Evolutionary conservation across 208 protist species (phyloP), one percentile per base, ranked within the genome.

Genomic region (Acanthamoeba sp.): DNA sequence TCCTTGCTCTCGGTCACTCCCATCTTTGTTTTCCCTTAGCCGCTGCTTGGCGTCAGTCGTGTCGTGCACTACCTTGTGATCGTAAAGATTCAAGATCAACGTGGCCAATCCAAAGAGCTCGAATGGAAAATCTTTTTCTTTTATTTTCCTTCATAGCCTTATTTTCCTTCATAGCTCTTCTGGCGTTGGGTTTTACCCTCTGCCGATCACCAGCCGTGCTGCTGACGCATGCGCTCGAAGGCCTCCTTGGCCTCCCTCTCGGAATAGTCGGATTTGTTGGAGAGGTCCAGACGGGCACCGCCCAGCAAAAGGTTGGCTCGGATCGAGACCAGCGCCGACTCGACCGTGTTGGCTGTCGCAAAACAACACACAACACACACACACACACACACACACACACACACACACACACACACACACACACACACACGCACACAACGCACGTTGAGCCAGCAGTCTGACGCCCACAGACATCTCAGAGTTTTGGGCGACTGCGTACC

Each of bases 321-420:
- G 69, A 97, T 97, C 42, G 85, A 88, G 34, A 96, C 66, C 57
- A 97, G 57, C 34, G 97, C 93, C 18, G 62, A 85, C 57, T 97
- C 96, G 18, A 97, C 50, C 55, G 93, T 91, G 91, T 95, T 95
- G 3, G 88, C 94, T 92, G 90, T 1, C 27, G 32, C 14, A n/a
- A 14, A 3, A 52, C 48, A 76, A 3, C 10, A 50, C 10, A 38
- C 24, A 89, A 38, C 16, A 24, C 1, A 48, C 27, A 24, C 52
- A 20, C 52, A n/a, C n/a, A n/a, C n/a, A n/a, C n/a, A n/a, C n/a
- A n/a, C n/a, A n/a, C n/a, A n/a, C n/a, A n/a, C n/a, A n/a, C n/a
- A n/a, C n/a, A n/a, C n/a, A n/a, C n/a, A n/a, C n/a, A n/a, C n/a
- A n/a, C n/a, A n/a, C n/a, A n/a, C n/a, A n/a, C n/a, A n/a, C n/a